phyloP scores from a whole-genome alignment of 2,329 filamentous ascomycete species.

The Cercospora citrullina region DNA sequence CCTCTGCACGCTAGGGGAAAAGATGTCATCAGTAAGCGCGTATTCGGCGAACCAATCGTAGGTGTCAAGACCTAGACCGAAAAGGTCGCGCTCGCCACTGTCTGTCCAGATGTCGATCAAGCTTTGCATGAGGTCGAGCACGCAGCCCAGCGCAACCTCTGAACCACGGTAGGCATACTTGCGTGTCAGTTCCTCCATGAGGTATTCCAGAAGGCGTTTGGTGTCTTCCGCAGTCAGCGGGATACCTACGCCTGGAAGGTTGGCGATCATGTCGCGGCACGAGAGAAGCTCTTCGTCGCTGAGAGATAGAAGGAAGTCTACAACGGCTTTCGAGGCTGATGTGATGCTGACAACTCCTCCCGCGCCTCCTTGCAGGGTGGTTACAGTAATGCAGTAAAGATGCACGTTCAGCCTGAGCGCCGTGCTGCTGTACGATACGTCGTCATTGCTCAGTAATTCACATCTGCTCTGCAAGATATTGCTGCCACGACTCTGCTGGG shows the following conservation, averaged over 20 bases:
- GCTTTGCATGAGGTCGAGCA: slow-evolving; percentile 66
- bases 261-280: slow-evolving; percentile 29
- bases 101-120: slow-evolving; percentile 65
- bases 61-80: slow-evolving; percentile 68
- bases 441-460: slow-evolving; percentile 50
- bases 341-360: neutral
- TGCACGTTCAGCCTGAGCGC: slow-evolving; percentile 26
- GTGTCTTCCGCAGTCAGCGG: slow-evolving; percentile 38
- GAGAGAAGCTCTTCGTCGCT: slow-evolving; percentile 28
- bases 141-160: slow-evolving; percentile 69
- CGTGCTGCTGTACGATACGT: slow-evolving; percentile 25
- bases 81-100: slow-evolving; percentile 57
- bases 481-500: slow-evolving; percentile 55
- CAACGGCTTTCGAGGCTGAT: slow-evolving; percentile 19
- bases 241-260: slow-evolving; percentile 30
- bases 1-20: slow-evolving; percentile 69
- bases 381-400: slow-evolving; percentile 29
- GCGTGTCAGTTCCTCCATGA: slow-evolving; percentile 52
- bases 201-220: slow-evolving; percentile 48
- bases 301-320: slow-evolving; percentile 32
- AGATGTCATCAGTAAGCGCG: slow-evolving; percentile 65
- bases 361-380: slow-evolving; percentile 7
- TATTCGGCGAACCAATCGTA: slow-evolving; percentile 75
- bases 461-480: slow-evolving; percentile 38
- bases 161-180: slow-evolving; percentile 67